Conservation (phyloP, 2,329 filamentous ascomycete genomes). For the Xylaria sp. region DNA sequence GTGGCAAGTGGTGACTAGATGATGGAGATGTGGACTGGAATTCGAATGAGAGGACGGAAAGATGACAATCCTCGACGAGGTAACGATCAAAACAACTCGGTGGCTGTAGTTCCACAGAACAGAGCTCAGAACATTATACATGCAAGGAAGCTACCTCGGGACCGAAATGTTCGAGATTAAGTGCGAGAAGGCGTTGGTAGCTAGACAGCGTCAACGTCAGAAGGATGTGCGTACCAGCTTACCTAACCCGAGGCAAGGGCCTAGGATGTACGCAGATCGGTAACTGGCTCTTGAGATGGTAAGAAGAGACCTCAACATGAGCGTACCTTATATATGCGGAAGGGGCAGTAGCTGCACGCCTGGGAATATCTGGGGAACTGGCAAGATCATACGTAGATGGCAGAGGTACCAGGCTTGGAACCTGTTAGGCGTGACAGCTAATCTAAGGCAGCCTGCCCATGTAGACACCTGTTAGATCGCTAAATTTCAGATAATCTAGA, state of each 20-base stretch:
- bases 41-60: slow-evolving; percentile 16
- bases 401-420: slow-evolving; percentile 10
- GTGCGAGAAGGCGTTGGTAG: slow-evolving; percentile 31
- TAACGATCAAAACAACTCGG: slow-evolving; percentile 28
- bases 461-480: slow-evolving; percentile 29
- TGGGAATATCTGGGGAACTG: slow-evolving; percentile 9
- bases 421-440: slow-evolving; percentile 9
- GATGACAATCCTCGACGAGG: slow-evolving; percentile 21
- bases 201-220: background rate
- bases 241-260: slow-evolving; percentile 6
- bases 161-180: slow-evolving; percentile 22
- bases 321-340: background rate
- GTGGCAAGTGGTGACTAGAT: slow-evolving; percentile 32
- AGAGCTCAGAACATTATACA: slow-evolving; percentile 22
- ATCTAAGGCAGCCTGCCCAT: background rate
- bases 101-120: slow-evolving; percentile 26
- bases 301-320: background rate
- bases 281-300: background rate
- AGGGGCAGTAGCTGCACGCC: slow-evolving; percentile 20
- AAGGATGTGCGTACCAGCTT: slow-evolving; percentile 18
- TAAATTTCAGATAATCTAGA: slow-evolving; percentile 20
- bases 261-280: slow-evolving; percentile 13
- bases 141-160: slow-evolving; percentile 32
- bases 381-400: slow-evolving; percentile 32
- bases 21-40: slow-evolving; percentile 27